Percentiles rank a stretch among this genome's conserved stretches.
These are phyloP conservation scores for Auricularia sp. DNA, from an alignment of 768 basidiomycete genomes.

Conservation along the genomic window DNA sequence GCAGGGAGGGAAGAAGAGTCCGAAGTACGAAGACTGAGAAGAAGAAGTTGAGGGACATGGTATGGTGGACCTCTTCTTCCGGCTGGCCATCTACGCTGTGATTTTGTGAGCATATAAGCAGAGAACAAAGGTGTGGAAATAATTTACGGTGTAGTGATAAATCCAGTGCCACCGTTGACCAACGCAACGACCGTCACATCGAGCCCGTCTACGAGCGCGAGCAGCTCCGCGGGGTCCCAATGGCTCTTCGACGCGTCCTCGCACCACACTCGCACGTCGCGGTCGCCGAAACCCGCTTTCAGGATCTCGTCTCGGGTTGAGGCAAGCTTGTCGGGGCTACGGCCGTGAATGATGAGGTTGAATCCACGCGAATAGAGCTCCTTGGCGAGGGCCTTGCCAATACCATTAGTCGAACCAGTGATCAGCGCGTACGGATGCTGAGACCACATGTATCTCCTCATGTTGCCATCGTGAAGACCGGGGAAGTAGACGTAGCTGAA, in stretches of 20 bases:
- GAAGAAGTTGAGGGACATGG: slow-evolving; percentile 4
- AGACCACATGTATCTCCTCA: background rate
- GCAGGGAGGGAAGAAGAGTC: slow-evolving; percentile 6
- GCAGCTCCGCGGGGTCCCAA: slow-evolving; percentile 7
- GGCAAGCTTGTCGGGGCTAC: slow-evolving; percentile 8
- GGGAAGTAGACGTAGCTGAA: background rate
- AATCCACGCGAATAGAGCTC: slow-evolving; percentile 5
- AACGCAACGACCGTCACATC: slow-evolving; percentile 7
- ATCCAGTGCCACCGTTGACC: slow-evolving; percentile 4
- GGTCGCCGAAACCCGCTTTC: background rate
- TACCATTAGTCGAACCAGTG: slow-evolving; percentile 8
- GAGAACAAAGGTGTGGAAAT: too few species aligned
- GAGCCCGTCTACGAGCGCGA: slow-evolving; percentile 2
- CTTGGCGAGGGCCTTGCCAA: slow-evolving; percentile 9
- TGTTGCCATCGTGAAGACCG: background rate
- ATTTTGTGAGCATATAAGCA: background rate
- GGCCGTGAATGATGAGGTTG: slow-evolving; percentile 10
- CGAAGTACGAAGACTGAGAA: slow-evolving; percentile 7
- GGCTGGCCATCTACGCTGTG: slow-evolving; percentile 7
- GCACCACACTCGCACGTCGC: background rate
- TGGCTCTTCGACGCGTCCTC: background rate
- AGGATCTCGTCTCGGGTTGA: slow-evolving; percentile 4
- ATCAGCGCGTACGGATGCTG: slow-evolving; percentile 6
- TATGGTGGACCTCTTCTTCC: background rate
- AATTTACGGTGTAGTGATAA: background rate